Evolutionary conservation across 2,329 filamentous ascomycete genomes (phyloP), one percentile per base, ranked within the genome.

Genomic region (Zopfia rhizophila): DNA sequence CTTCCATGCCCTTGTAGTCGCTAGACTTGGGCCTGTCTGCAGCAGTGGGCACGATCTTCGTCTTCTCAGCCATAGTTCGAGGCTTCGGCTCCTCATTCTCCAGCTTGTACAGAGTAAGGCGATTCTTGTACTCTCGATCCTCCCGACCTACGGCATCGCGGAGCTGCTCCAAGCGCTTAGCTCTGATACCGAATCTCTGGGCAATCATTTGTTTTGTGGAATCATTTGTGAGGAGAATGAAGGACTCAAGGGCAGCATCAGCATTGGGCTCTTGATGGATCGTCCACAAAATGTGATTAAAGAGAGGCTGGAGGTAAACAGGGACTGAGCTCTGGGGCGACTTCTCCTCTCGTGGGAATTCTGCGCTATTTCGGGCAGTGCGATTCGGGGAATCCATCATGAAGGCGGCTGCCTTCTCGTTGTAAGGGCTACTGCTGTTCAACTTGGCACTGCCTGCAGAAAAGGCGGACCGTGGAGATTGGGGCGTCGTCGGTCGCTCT

Each of bases 141-240:
- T 80, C 77, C 31, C 77, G 71, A 14, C 70, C 72, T 16, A 80
- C 70, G 21, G 75, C 75, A 48, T 79, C 76, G 7, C 77, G 73
- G 8, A 80, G 68, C 51, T 80, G 76, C 58, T 78, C 76, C 6
- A 80, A 65, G 38, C 75, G 73, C 67, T 78, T 80, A 23, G 69
- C 72, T 25, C 76, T 73, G 33, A 80, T 75, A 49, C 78, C 77
- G 42, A 80, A 80, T 17, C 77, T 75, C 41, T 75, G 74, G 12
- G 77, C 77, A 44, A 75, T 73, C 10, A 64, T 59, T 36, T 76
- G 72, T 58, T 79, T 79, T 18, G 58, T 56, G 1, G 72, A 61
- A 48, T 80, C 77, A 51, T 80, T 79, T 40, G 76, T 79, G 30
- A 80, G 68, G 51, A 80, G 75, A 48, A 80, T 79, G 65, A 77